A percentile compares a stretch with the other conserved stretches of the same genome.
Conservation (phyloP, 441 rosid genomes). For the Populus trichocarpa region DNA sequence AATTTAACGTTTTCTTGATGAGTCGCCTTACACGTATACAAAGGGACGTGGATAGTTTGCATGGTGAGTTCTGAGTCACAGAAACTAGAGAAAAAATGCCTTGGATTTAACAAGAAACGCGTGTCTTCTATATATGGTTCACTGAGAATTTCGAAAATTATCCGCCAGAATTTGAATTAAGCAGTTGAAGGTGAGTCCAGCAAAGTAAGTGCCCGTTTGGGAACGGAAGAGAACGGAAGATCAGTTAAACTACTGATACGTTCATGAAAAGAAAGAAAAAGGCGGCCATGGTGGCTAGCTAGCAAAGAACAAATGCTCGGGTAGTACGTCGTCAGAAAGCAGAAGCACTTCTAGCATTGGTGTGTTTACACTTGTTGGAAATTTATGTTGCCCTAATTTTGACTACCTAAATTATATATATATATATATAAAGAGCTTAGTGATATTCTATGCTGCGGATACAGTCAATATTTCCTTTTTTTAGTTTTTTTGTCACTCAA, state of each 20-base stretch:
- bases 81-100: neutral
- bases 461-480: no score
- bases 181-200: neutral
- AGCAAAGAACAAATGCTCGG: neutral
- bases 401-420: no score
- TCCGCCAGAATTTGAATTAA: neutral
- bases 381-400: no score
- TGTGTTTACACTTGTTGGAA: no score
- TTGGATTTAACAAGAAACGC: neutral
- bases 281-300: neutral
- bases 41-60: neutral
- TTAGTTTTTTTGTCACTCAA: no score
- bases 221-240: no score
- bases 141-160: neutral
- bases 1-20: slow-evolving; percentile 20
- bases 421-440: no score
- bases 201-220: neutral
- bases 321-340: no score
- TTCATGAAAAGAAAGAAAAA: neutral
- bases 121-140: neutral
- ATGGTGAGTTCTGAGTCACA: slow-evolving; percentile 28
- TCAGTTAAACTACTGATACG: no score
- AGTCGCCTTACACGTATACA: slow-evolving; percentile 15
- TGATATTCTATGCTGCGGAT: no score
- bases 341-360: no score